A percentile compares a stretch with the other conserved stretches of the same genome.
Conservation (phyloP, 2,329 filamentous ascomycete genomes). For the Calonectria pauciramosa region DNA sequence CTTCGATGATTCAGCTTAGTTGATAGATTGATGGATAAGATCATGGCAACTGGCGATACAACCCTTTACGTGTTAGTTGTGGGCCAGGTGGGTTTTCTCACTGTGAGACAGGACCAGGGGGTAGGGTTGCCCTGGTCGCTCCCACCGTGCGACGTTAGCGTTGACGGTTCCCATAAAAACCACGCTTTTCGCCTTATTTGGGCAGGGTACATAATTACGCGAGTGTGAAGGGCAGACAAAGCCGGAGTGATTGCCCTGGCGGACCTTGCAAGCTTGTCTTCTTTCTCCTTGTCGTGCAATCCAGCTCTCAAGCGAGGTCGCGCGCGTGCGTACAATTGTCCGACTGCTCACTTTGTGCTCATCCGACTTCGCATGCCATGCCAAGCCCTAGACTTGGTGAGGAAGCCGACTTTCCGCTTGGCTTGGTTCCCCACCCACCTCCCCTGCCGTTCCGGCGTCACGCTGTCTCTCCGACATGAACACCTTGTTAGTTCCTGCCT, state of each 20-base stretch:
- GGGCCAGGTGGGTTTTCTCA: neutral
- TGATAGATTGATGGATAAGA: slow-evolving; percentile 9
- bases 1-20: too few species aligned
- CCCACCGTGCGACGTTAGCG: neutral
- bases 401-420: neutral
- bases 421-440: neutral
- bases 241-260: too few species aligned
- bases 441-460: neutral
- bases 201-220: neutral
- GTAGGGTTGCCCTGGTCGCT: neutral
- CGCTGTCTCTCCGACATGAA: neutral
- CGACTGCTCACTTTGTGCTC: neutral
- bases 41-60: neutral
- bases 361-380: neutral
- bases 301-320: neutral
- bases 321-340: neutral
- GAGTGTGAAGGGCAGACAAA: neutral
- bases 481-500: neutral
- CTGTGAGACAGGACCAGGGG: neutral
- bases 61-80: slow-evolving; percentile 20
- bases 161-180: neutral
- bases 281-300: neutral
- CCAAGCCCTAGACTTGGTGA: neutral
- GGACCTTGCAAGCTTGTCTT: neutral
- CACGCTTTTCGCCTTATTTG: neutral